Evolutionary conservation across 2,329 filamentous ascomycete species (phyloP).

Genomic region (Sporothrix phasma): DNA sequence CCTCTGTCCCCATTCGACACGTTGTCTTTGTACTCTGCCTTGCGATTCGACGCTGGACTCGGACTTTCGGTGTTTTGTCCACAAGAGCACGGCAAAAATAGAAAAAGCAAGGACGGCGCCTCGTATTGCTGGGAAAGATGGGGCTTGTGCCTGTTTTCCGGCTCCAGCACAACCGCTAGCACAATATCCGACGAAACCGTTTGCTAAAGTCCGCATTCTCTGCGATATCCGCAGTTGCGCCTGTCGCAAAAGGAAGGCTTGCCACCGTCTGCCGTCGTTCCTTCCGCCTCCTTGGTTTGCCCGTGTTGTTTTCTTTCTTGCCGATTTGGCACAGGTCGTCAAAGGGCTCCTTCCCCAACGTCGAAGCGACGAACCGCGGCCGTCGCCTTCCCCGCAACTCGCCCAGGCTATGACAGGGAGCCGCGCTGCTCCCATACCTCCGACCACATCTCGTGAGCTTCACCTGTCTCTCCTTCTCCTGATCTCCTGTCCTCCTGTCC

Average conservation of each 20-base stretch:
- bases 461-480: too few relatives aligned
- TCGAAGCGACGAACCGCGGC: not conserved
- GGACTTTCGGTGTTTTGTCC: constrained; percentile 7
- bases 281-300: not conserved
- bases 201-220: constrained; percentile 14
- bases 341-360: not conserved
- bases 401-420: not conserved
- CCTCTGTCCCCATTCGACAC: not conserved
- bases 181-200: constrained; percentile 11
- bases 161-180: constrained; percentile 1
- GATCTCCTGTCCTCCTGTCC: too few relatives aligned
- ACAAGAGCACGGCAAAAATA: not conserved
- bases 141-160: not conserved
- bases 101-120: not conserved
- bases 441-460: not conserved
- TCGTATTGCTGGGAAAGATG: not conserved
- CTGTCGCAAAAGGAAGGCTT: not conserved
- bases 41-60: not conserved
- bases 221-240: not conserved
- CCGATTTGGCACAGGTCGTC: not conserved
- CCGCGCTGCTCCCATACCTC: not conserved
- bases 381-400: not conserved
- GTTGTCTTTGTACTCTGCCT: not conserved
- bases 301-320: not conserved
- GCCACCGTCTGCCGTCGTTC: not conserved